Base-by-base conservation (phyloP, 345 rosid species). In the Iberis pinnata region DNA sequence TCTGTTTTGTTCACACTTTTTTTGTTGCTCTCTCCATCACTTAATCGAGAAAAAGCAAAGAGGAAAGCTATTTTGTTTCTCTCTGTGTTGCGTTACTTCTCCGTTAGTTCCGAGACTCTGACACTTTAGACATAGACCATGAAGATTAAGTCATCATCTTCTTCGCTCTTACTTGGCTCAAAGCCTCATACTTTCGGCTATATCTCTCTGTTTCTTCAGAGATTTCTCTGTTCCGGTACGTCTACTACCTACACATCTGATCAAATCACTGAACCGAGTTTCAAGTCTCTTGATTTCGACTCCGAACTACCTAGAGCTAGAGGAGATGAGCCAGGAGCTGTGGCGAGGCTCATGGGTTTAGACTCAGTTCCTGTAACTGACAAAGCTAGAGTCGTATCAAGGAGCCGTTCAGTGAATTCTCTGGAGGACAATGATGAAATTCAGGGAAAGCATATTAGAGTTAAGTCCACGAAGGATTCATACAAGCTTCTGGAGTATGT, bases 331-430 rank as follows among this genome's bases (percentile, higher is more conserved):
- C 86, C 86, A 0, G 82, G 87, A 43, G 53, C 84, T 54, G 86
- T 88, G 54, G 97, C 83, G 7, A 77, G 86, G 75, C 78, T 84
- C 50, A 84, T 84, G 97, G 97, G 90, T 9, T 75, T 88, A 74
- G 83, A 79, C 2, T 61, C 80, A 0, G 14, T 77, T 43, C 76
- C 73, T 0, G 12, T 33, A 26, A 4, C 1, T 29, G 56, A 55
- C 4, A 36, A 29, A 43, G 37, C 36, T 48, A 50, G 59, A 58
- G 37, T 51, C 6, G 10, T 68, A 73, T 1, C 74, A 11, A 76
- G 89, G 71, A 75, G 81, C 72, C 63, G 69, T 29, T 81, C 83
- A 0, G 70, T 71, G 78, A 80, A 60, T 65, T 78, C 71, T 51
- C 14, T 48, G 55, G 67, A 3, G 31, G 63, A 68, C 17, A 1